A percentile compares a stretch with the other conserved stretches of the same genome.
Conservation (phyloP, 2,329 filamentous ascomycete genomes). For the Nannizziopsis barbatae region DNA sequence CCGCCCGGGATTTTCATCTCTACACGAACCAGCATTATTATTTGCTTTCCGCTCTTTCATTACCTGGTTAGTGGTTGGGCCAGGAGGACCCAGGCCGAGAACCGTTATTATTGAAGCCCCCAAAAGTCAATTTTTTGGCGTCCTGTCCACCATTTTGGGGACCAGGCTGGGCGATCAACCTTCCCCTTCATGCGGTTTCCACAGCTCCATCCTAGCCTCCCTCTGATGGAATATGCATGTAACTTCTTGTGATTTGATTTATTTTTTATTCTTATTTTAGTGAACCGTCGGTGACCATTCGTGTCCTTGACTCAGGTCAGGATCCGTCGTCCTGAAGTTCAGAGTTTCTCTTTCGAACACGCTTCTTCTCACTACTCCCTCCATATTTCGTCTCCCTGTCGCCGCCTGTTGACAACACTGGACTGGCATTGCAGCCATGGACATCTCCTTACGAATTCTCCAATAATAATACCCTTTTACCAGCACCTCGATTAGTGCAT, state of each 20-base stretch:
- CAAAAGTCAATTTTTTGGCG: conserved; percentile 7
- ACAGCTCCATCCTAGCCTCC: not conserved
- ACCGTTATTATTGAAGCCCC: conserved; percentile 8
- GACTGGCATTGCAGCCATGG: not conserved
- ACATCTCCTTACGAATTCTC: not conserved
- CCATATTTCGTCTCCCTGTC: not conserved
- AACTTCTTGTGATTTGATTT: no score
- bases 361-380: not conserved
- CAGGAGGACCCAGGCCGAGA: not conserved
- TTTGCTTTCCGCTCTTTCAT: not conserved
- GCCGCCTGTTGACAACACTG: not conserved
- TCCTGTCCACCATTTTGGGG: not conserved
- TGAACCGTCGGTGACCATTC: not conserved
- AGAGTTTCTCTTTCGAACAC: not conserved
- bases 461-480: not conserved
- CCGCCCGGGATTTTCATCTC: no score
- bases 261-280: not conserved
- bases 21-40: no score
- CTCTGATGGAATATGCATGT: not conserved
- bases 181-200: not conserved
- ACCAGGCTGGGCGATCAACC: conserved; percentile 4
- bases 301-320: not conserved
- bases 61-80: not conserved
- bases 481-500: not conserved
- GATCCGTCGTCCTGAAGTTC: not conserved